Base-by-base conservation (phyloP, 208 protist genomes). In the Angomonas deanei region DNA sequence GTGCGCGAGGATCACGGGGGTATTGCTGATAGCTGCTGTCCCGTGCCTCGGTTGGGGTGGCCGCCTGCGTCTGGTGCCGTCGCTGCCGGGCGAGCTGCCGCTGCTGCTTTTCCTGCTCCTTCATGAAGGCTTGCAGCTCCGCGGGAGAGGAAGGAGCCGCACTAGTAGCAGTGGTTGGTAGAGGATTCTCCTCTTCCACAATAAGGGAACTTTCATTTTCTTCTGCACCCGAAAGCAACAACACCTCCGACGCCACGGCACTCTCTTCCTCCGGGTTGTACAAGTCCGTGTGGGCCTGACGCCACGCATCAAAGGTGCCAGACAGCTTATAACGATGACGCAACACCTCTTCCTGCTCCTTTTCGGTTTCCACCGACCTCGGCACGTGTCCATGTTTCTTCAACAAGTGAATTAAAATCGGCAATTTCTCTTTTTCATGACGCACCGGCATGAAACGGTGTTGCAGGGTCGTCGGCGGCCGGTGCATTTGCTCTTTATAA, bases 361-460 rank as follows among this genome's bases (percentile, higher is more conserved):
- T 60, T 56, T 93, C 86, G 28, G 77, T 86, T 24, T 76, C 54
- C 4, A 82, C 73, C 2, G 61, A 48, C 33, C 30, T 19, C 28
- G 82, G 75, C 24, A 70, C 61, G 65, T 90, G 80, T 0, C 78
- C 73, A 32, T 89, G 83, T 57, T 85, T 86, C 13, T 75, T 70
- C 23, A 94, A 70, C 10, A 94, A 49, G 55, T 90, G 72, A 31
- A 76, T 48, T 57, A 94, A 69, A 13, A 82, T 47, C 19, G 76
- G 72, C 55, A 87, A 76, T 75, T 94, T 91, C 58, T 94, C 80
- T 47, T 69, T 63, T 34, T 59, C 53, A 1, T 34, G 28, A 10
- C 53, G 53, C 24, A 94, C 55, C 0, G 82, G 63, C 57, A 82
- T 70, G 57, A 94, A 94, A 60, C 78, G 77, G 63, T 94, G 88